Percentiles rank a stretch among this genome's conserved stretches.
phyloP scores from a whole-genome alignment of 495 filamentous ascomycete genomes.

The Penicillium mononematosum region DNA sequence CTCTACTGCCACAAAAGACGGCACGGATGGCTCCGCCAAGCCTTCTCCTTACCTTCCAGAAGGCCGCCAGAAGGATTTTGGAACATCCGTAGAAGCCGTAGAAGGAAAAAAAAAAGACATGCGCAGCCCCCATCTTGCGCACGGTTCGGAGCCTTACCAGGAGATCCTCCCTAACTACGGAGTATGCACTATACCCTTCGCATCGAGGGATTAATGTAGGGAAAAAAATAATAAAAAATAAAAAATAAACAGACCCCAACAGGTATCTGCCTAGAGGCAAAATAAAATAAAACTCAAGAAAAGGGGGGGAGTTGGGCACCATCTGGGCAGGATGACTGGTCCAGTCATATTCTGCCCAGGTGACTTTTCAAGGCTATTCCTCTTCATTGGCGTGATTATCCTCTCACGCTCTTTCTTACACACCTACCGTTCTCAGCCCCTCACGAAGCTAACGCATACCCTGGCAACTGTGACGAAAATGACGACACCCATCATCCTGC shows the following conservation, averaged over 20 bases:
- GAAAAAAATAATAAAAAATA: background rate
- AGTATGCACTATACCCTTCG: slow-evolving; percentile 13
- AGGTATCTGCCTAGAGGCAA: background rate
- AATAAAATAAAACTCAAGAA: background rate
- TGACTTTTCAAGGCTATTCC: background rate
- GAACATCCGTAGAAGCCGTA: slow-evolving; percentile 30
- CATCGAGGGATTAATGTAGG: background rate
- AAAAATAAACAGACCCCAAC: slow-evolving; percentile 1
- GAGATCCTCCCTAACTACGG: slow-evolving; percentile 7
- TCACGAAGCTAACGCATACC: background rate
- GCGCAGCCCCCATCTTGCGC: slow-evolving; percentile 19
- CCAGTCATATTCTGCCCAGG: slow-evolving; percentile 1
- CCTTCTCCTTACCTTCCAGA: slow-evolving; percentile 42
- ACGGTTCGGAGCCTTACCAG: slow-evolving; percentile 18
- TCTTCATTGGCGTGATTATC: slow-evolving; percentile 18
- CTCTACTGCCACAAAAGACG: slow-evolving; percentile 29
- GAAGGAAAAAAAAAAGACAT: slow-evolving; percentile 7
- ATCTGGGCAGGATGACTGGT: background rate
- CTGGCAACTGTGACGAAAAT: slow-evolving; percentile 15
- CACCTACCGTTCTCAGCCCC: background rate
- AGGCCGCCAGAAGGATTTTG: slow-evolving; percentile 38
- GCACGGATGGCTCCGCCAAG: slow-evolving; percentile 33
- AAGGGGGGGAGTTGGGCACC: slow-evolving; percentile 11
- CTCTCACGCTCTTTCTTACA: background rate
- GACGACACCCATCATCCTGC: slow-evolving; percentile 7